A percentile compares a stretch with the other conserved stretches of the same genome.
Evolutionary conservation across 306 rosid genomes (phyloP).

Genomic region (Cucumis cinereus): DNA sequence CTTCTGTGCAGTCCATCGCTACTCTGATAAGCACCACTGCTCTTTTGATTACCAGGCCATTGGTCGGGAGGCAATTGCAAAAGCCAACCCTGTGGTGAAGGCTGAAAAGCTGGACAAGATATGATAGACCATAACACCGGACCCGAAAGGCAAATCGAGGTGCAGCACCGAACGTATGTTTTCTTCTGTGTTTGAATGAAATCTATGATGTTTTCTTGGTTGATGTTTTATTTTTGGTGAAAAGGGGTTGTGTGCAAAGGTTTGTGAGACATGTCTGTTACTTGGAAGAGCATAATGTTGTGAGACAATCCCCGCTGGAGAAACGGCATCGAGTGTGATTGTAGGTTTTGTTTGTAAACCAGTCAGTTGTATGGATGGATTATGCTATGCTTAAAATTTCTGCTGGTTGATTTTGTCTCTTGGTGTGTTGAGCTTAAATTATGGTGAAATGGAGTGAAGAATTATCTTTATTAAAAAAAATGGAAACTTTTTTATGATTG

Average conservation of each 20-base stretch:
- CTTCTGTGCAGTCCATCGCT: constrained; percentile 28
- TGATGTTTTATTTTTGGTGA: constrained; percentile 1
- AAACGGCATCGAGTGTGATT: neutral
- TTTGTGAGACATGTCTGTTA: neutral
- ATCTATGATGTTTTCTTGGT: constrained; percentile 1
- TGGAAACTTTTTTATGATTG: neutral
- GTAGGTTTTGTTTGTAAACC: constrained; percentile 4
- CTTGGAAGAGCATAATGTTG: neutral
- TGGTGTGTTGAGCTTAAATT: neutral
- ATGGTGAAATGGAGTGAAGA: neutral
- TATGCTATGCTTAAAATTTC: neutral
- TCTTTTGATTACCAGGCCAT: constrained; percentile 16
- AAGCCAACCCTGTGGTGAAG: constrained; percentile 36
- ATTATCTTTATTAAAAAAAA: neutral
- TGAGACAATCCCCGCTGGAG: neutral
- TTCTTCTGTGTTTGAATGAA: neutral
- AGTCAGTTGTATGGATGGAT: neutral
- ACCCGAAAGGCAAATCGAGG: neutral
- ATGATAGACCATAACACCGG: neutral
- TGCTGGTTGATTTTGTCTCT: neutral
- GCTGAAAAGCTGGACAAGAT: constrained; percentile 33
- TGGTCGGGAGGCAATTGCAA: constrained; percentile 25
- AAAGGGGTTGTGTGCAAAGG: neutral
- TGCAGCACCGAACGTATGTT: neutral
- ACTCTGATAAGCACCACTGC: constrained; percentile 32